These are phyloP conservation scores for Stachybotrys echinatus DNA, from an alignment of 2,329 filamentous ascomycete species.

Conservation along the genomic window DNA sequence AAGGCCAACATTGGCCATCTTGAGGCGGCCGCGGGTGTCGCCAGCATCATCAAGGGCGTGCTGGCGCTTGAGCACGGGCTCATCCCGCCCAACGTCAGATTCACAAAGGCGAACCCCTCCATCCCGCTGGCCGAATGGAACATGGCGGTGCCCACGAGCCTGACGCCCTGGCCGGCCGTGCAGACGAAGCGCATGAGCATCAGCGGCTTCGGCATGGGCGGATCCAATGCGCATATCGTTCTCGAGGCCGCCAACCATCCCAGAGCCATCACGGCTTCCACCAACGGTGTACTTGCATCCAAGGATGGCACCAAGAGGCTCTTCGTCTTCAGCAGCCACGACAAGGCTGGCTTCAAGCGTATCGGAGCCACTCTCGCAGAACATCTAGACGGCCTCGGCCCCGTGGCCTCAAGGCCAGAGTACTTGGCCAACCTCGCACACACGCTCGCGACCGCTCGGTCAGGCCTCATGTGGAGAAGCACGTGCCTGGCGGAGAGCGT, in stretches of 20 bases:
- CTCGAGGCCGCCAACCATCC: not conserved
- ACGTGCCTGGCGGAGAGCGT: slow-evolving; percentile 27
- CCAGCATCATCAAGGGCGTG: slow-evolving; percentile 35
- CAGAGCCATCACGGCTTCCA: not conserved
- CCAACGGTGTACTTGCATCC: not conserved
- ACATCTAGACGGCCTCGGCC: not conserved
- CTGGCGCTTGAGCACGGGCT: slow-evolving; percentile 32
- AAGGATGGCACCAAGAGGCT: not conserved
- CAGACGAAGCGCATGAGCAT: not conserved
- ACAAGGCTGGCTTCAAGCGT: not conserved
- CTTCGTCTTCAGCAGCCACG: not conserved
- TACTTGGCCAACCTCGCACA: slow-evolving; percentile 32
- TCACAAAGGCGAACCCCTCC: slow-evolving; percentile 26
- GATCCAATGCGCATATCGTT: not conserved
- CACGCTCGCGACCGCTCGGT: slow-evolving; percentile 35
- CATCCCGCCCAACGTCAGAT: slow-evolving; percentile 37
- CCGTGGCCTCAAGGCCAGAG: not conserved
- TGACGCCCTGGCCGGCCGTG: not conserved
- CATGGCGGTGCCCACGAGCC: not conserved
- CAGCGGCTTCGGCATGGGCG: not conserved
- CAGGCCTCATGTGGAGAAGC: slow-evolving; percentile 32
- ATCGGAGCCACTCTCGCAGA: not conserved
- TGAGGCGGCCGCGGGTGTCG: slow-evolving; percentile 33
- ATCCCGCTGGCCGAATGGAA: not conserved
- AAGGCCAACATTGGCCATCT: slow-evolving; percentile 40